A percentile compares a stretch with the other conserved stretches of the same genome.
Evolutionary conservation across 2,329 filamentous ascomycete genomes (phyloP).

Genomic region (Penicillium sp.): DNA sequence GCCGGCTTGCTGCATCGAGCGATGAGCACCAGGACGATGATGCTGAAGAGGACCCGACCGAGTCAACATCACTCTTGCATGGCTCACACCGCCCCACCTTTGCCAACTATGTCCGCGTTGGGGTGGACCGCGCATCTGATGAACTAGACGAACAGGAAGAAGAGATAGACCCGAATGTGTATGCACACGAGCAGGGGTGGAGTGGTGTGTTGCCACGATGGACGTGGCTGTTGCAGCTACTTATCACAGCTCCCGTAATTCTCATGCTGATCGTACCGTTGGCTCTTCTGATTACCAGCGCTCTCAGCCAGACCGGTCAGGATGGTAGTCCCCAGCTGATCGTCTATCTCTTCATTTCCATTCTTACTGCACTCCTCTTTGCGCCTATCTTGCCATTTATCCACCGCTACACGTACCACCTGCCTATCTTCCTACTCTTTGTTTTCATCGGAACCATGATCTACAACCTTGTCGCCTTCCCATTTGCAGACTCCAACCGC

Average conservation of each 20-base stretch:
- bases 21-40: slow-evolving; percentile 36
- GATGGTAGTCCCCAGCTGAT: slow-evolving; percentile 73
- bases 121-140: slow-evolving; percentile 27
- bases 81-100: slow-evolving; percentile 54
- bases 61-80: slow-evolving; percentile 57
- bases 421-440: slow-evolving; percentile 72
- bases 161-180: slow-evolving; percentile 45
- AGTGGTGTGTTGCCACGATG: slow-evolving; percentile 73
- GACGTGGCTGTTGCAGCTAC: slow-evolving; percentile 84
- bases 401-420: slow-evolving; percentile 78
- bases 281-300: slow-evolving; percentile 67
- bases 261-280: slow-evolving; percentile 76
- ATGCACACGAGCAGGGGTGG: slow-evolving; percentile 79
- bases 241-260: slow-evolving; percentile 74
- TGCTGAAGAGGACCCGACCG: slow-evolving; percentile 47
- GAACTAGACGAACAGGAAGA: slow-evolving; percentile 29
- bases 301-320: slow-evolving; percentile 74
- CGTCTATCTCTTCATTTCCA: slow-evolving; percentile 68
- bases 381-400: slow-evolving; percentile 79
- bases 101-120: slow-evolving; percentile 50
- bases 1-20: slow-evolving; percentile 43
- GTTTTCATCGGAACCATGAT: slow-evolving; percentile 73
- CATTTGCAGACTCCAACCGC: slow-evolving; percentile 74
- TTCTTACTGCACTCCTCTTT: slow-evolving; percentile 68
- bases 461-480: slow-evolving; percentile 85